Base-by-base conservation (phyloP, 2,329 filamentous ascomycete species). In the Pseudogymnoascus sp. region DNA sequence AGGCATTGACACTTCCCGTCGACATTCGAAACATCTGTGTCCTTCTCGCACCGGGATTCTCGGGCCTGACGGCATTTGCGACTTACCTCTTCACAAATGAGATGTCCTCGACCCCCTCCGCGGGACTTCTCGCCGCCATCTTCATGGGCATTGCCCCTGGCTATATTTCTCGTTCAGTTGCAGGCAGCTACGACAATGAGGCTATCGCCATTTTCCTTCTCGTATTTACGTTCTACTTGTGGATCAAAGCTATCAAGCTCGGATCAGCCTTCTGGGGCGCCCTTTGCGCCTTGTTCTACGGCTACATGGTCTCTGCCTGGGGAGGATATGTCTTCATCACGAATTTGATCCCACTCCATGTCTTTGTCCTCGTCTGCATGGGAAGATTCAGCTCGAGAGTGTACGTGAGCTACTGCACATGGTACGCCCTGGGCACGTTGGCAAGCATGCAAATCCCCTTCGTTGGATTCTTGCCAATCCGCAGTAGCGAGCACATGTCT, bases 301-400 rank as follows among this genome's bases (percentile, higher is more conserved):
- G 94, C 73, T 99, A 99, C 85, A 99, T 99, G 94, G 94, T 99
- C 67, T 94, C 93, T 59, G 96, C 95, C 16, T 99, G 94, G 94
- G 94, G 94, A 82, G 94, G 94, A 73, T 99, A 99, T 76, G 94
- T 96, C 72, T 99, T 99, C 84, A 99, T 99, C 74, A 99, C 95
- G 66, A 97, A 96, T 75, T 80, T 99, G 77, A 86, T 99, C 65
- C 94, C 94, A 38, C 84, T 99, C 69, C 94, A 99, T 77, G 87
- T 91, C 6, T 92, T 99, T 70, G 91, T 96, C 56, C 82, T 99
- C 69, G 88, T 99, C 72, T 91, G 89, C 78, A 99, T 99, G 93
- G 95, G 95, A 61, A 83, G 94, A 65, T 99, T 95, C 78, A 97
- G 92, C 80, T 88, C 90, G 64, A 86, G 94, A 65, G 81, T 99